A percentile compares a stretch with the other conserved stretches of the same genome.
These are phyloP conservation scores for Musa balbisiana DNA, from an alignment of 202 grass and related monocot species.

Conservation along the genomic window DNA sequence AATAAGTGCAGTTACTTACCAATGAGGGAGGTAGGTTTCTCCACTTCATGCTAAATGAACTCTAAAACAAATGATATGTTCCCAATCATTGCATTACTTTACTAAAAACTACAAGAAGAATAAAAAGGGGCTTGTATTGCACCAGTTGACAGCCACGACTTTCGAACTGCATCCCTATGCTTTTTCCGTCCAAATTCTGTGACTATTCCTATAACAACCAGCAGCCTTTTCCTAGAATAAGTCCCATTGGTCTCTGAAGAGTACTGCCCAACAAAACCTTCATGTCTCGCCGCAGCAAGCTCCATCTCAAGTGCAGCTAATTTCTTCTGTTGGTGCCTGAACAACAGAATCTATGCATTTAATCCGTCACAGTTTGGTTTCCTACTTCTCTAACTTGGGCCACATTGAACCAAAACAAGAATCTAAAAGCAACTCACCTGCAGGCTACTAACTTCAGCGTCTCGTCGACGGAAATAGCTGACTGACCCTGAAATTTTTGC, in stretches of 20 bases:
- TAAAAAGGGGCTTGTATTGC: slow-evolving; percentile 2
- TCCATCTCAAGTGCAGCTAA: slow-evolving; percentile 89
- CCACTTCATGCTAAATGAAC: too few species aligned
- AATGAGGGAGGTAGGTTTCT: too few species aligned
- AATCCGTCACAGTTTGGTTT: slow-evolving; percentile 17
- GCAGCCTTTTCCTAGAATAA: slow-evolving; percentile 41
- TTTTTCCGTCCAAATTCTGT: slow-evolving; percentile 82
- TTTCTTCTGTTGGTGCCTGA: slow-evolving; percentile 87
- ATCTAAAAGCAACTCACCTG: slow-evolving; percentile 46
- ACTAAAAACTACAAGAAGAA: slow-evolving; percentile 5
- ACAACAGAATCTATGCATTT: slow-evolving; percentile 8
- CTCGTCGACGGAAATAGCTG: slow-evolving; percentile 81
- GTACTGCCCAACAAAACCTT: slow-evolving; percentile 74
- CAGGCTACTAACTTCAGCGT: slow-evolving; percentile 89
- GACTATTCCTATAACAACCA: slow-evolving; percentile 87
- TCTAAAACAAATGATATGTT: too few species aligned
- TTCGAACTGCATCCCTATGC: slow-evolving; percentile 83
- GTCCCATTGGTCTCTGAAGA: slow-evolving; percentile 62
- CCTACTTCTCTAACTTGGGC: too few species aligned
- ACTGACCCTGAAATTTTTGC: slow-evolving; percentile 50
- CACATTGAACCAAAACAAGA: not conserved
- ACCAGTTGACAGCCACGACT: slow-evolving; percentile 96
- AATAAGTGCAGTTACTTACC: too few species aligned
- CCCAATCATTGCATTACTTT: too few species aligned
- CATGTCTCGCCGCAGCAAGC: slow-evolving; percentile 62